Evolutionary conservation across 805 yeast genomes (phyloP).

Genomic region (Saccharomycopsis javanensis): DNA sequence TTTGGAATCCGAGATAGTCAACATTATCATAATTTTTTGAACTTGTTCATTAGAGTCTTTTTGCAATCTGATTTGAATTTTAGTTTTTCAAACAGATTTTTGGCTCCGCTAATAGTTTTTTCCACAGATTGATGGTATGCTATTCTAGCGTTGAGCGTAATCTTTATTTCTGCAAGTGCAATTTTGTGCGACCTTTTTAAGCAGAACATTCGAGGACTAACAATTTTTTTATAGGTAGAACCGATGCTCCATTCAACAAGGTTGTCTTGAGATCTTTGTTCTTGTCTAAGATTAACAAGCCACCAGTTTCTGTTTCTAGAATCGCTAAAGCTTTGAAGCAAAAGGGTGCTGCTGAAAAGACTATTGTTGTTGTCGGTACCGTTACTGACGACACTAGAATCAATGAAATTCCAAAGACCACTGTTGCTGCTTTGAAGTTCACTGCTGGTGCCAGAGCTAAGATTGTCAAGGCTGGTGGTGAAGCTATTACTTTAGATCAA

Average conservation of each 20-base stretch:
- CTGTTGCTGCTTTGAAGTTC: conserved; percentile 98
- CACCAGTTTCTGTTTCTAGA: conserved; percentile 96
- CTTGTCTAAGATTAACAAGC: conserved; percentile 98
- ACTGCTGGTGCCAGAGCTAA: conserved; percentile 98
- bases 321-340: conserved; percentile 74
- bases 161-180: conserved; percentile 32
- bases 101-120: neutral
- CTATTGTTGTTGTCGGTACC: conserved; percentile 97
- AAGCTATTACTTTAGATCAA: conserved; percentile 98
- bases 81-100: neutral
- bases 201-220: conserved; percentile 37
- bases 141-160: conserved; percentile 15
- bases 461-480: conserved; percentile 98
- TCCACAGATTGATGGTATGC: neutral
- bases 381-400: conserved; percentile 97
- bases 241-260: conserved; percentile 98
- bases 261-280: conserved; percentile 87
- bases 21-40: neutral
- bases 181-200: conserved; percentile 34
- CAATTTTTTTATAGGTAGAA: conserved; percentile 64
- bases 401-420: conserved; percentile 88
- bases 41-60: neutral
- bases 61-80: neutral
- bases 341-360: conserved; percentile 81
- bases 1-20: neutral